Evolutionary conservation across 352 stramenopile species (phyloP).

Genomic region (Pythium scleroteichum): DNA sequence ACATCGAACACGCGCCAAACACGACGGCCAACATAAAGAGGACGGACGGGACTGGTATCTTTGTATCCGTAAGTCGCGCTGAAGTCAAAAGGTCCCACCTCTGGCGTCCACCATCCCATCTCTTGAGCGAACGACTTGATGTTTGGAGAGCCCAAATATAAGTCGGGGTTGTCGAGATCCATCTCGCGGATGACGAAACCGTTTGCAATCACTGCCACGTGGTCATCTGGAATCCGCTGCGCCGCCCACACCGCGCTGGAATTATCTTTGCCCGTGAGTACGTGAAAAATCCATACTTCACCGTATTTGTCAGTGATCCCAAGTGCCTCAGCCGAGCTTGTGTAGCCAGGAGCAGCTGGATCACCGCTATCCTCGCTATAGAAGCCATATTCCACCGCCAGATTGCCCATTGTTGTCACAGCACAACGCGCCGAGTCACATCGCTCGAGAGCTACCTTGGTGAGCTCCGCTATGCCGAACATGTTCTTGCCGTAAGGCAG

Average conservation of each 20-base stretch:
- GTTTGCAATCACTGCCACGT: slow-evolving; percentile 87
- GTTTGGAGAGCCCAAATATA: slow-evolving; percentile 81
- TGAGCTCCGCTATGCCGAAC: slow-evolving; percentile 79
- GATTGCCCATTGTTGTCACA: slow-evolving; percentile 81
- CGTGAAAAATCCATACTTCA: slow-evolving; percentile 91
- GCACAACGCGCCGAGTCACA: slow-evolving; percentile 64
- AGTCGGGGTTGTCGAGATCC: slow-evolving; percentile 55
- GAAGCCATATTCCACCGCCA: slow-evolving; percentile 89
- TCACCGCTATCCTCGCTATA: slow-evolving; percentile 79
- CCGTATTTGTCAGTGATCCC: slow-evolving; percentile 74
- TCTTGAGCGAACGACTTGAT: slow-evolving; percentile 68
- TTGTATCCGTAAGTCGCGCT: slow-evolving; percentile 41
- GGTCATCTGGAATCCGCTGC: slow-evolving; percentile 80
- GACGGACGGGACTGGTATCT: slow-evolving; percentile 34
- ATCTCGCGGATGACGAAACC: slow-evolving; percentile 90
- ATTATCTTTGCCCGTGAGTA: slow-evolving; percentile 82
- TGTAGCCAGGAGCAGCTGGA: slow-evolving; percentile 36
- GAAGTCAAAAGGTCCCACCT: slow-evolving; percentile 47
- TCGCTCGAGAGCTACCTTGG: slow-evolving; percentile 81
- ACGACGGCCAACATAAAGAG: slow-evolving; percentile 56
- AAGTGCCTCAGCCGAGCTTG: slow-evolving; percentile 63
- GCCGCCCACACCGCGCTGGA: slow-evolving; percentile 85
- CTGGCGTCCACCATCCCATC: slow-evolving; percentile 63
- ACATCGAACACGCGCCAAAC: slow-evolving; percentile 79
- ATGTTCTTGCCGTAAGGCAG: slow-evolving; percentile 59